Base-by-base conservation (phyloP, 139 green algal species). In the Diplosphaera chodatii region DNA sequence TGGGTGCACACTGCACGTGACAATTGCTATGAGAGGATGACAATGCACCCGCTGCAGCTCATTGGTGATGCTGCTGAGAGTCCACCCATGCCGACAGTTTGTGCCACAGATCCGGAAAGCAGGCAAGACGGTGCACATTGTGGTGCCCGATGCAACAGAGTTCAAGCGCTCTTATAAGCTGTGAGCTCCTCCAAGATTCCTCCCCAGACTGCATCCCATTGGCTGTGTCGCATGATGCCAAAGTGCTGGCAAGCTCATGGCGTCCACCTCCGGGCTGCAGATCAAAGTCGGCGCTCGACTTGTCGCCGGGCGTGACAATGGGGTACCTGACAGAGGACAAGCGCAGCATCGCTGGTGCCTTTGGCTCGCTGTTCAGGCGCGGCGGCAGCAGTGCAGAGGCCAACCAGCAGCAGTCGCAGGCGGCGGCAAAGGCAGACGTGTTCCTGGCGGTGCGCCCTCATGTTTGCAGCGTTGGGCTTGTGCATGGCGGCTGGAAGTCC, bases 131-230 rank as follows among this genome's bases (percentile, higher is more conserved):
- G 87, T 96, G 29, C 86, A 93, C 56, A 41, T 97, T 32, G 68
- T 97, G 18, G 78, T 96, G 32, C 89, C 92, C 0, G 92, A 97
- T 67, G 78, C 82, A 10, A 82, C 78, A 15, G 91, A 97, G 74
- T 93, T 90, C 74, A 70, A 71, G 3, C 80, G 91, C 10, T 87
- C 91, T 0, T 90, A 80, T 73, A 88, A 88, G 40, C 86, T 96
- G 78, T 86, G 68, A 78, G n/a, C n/a, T n/a, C n/a, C n/a, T n/a
- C n/a, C n/a, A n/a, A n/a, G n/a, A n/a, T n/a, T n/a, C n/a, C n/a
- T n/a, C n/a, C n/a, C n/a, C n/a, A n/a, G n/a, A n/a, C n/a, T n/a
- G n/a, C n/a, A n/a, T n/a, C n/a, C n/a, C n/a, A n/a, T n/a, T n/a
- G n/a, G n/a, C n/a, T n/a, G n/a, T n/a, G n/a, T n/a, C n/a, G n/a